These are phyloP conservation scores for Penicillium sp. DNA, from an alignment of 2,329 filamentous ascomycete genomes.

Conservation along the genomic window DNA sequence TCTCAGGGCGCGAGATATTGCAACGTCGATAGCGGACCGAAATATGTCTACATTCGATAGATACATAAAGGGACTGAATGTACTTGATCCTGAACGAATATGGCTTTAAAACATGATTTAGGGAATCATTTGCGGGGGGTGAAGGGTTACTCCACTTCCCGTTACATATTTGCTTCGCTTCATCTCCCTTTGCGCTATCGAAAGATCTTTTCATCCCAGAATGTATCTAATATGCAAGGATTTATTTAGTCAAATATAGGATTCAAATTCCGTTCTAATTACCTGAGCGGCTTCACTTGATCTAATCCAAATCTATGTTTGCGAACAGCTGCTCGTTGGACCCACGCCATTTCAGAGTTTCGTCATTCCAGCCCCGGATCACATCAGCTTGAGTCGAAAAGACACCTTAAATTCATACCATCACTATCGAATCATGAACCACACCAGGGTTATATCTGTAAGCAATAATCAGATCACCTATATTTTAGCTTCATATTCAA, in stretches of 20 bases:
- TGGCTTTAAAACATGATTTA: too few relatives aligned
- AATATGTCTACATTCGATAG: too few relatives aligned
- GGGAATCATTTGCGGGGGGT: not conserved
- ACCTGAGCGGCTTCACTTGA: not conserved
- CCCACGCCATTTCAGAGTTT: constrained; percentile 7
- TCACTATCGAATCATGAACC: not conserved
- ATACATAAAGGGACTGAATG: too few relatives aligned
- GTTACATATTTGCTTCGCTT: not conserved
- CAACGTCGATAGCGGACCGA: too few relatives aligned
- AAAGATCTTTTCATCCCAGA: not conserved
- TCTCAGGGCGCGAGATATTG: too few relatives aligned
- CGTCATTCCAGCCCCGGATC: constrained; percentile 23
- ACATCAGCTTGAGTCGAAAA: constrained; percentile 20
- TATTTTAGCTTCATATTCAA: not conserved
- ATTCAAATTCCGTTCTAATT: not conserved
- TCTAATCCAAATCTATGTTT: not conserved
- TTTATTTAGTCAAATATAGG: not conserved
- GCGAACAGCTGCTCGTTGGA: not conserved
- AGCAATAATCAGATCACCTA: not conserved
- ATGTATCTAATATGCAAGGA: not conserved
- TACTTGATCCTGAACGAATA: too few relatives aligned
- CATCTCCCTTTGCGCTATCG: not conserved
- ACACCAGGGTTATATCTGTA: not conserved
- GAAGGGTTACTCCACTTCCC: not conserved
- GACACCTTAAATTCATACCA: constrained; percentile 3